Base-by-base conservation (phyloP, 2,329 filamentous ascomycete species). In the Colletotrichum orbiculare region DNA sequence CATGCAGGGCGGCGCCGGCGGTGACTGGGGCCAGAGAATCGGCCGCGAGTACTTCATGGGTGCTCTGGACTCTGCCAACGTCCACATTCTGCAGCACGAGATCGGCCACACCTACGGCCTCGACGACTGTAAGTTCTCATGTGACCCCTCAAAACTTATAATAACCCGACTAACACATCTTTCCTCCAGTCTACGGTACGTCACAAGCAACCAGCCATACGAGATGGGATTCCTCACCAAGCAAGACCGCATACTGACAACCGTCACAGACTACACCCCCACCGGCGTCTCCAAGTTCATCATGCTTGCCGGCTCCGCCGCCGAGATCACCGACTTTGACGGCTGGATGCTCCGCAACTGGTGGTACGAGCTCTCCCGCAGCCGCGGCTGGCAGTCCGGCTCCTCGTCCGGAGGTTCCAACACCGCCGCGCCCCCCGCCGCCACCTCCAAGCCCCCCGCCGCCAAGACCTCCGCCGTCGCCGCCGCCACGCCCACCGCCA, bases 271-370 rank as follows among this genome's bases (percentile, higher is more conserved):
- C 70, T 83, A 79, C 80, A 79, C 75, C 17, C 80, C 81, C 0
- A 73, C 73, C 6, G 79, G 79, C 6, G 68, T 78, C 38, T 69
- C 71, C 8, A 79, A 73, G 69, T 83, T 83, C 71, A 75, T 83
- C 67, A 82, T 83, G 81, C 69, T 76, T 48, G 79, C 81, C 52
- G 81, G 81, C 4, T 77, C 76, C 49, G 72, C 81, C 1, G 72
- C 69, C 17, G 64, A 74, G 50, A 75, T 83, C 17, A 83, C 81
- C 2, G 80, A 83, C 46, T 83, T 83, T 53, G 81, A 83, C 56
- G 79, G 78, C 17, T 83, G 81, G 81, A 83, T 83, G 81, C 70
- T 79, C 50, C 71, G 80, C 2, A 79, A 83, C 69, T 83, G 80
- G 79, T 83, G 80, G 80, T 73, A 76, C 39, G 70, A 76, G 65